These are phyloP conservation scores for Emergomyces orientalis DNA, from an alignment of 2,329 filamentous ascomycete genomes.

Conservation along the genomic window DNA sequence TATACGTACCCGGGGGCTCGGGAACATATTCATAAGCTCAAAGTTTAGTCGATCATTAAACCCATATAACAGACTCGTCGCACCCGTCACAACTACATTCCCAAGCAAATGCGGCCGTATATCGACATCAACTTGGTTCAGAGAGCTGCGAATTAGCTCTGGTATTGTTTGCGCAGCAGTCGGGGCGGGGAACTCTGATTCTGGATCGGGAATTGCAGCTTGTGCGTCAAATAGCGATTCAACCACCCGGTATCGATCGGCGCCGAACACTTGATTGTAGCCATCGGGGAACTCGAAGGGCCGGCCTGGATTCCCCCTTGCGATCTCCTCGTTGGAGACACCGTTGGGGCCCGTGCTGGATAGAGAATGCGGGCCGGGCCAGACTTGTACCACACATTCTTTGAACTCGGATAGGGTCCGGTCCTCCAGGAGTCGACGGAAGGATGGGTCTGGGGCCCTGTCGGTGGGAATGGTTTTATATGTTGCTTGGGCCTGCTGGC, in stretches of 20 bases:
- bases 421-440: slow-evolving; percentile 79
- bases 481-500: slow-evolving; percentile 65
- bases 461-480: slow-evolving; percentile 59
- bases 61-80: slow-evolving; percentile 75
- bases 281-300: slow-evolving; percentile 97
- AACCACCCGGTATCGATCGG: slow-evolving; percentile 73
- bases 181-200: slow-evolving; percentile 41
- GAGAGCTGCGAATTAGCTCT: slow-evolving; percentile 65
- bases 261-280: slow-evolving; percentile 87
- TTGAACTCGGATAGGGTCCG: slow-evolving; percentile 93
- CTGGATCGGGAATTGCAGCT: slow-evolving; percentile 52
- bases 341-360: slow-evolving; percentile 43
- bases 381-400: slow-evolving; percentile 90
- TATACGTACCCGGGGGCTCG: slow-evolving; percentile 76
- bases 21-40: slow-evolving; percentile 73
- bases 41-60: slow-evolving; percentile 84
- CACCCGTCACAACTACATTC: slow-evolving; percentile 90
- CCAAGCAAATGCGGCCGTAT: slow-evolving; percentile 70
- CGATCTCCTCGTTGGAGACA: slow-evolving; percentile 62
- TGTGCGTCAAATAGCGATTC: slow-evolving; percentile 88
- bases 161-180: slow-evolving; percentile 72
- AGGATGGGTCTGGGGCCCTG: slow-evolving; percentile 55
- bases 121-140: slow-evolving; percentile 80
- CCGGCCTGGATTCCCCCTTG: slow-evolving; percentile 63
- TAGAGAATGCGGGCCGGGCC: slow-evolving; percentile 69